phyloP scores from a whole-genome alignment of 768 basidiomycete genomes.

The Kwoniella sp. region DNA sequence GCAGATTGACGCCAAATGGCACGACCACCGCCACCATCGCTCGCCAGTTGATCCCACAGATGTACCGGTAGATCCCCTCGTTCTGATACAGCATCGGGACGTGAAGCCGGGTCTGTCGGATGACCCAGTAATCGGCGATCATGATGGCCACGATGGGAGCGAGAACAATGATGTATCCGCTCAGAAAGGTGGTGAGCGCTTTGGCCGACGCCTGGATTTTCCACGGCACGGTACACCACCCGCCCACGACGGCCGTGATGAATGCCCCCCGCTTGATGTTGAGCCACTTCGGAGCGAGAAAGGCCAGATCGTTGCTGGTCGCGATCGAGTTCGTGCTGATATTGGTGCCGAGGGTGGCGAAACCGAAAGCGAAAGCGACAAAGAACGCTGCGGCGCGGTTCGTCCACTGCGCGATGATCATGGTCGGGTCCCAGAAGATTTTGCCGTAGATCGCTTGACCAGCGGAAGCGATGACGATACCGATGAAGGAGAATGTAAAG shows the following conservation, averaged over 20 bases:
- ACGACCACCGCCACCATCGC: constrained; percentile 65
- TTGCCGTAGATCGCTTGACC: constrained; percentile 67
- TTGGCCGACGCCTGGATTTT: constrained; percentile 62
- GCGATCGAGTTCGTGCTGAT: constrained; percentile 73
- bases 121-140: constrained; percentile 65
- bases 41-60: constrained; percentile 74
- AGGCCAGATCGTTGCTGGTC: constrained; percentile 81
- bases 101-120: constrained; percentile 67
- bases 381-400: constrained; percentile 85
- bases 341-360: constrained; percentile 66
- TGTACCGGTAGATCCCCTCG: constrained; percentile 72
- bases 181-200: constrained; percentile 24
- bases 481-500: constrained; percentile 70
- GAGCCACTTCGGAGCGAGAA: constrained; percentile 68
- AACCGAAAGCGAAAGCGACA: constrained; percentile 65
- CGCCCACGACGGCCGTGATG: constrained; percentile 73
- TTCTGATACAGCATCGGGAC: constrained; percentile 81
- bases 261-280: constrained; percentile 71
- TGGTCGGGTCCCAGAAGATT: constrained; percentile 67
- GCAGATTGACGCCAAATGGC: constrained; percentile 67
- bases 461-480: constrained; percentile 74
- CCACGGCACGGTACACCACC: constrained; percentile 84
- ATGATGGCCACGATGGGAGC: constrained; percentile 79
- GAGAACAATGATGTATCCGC: constrained; percentile 76
- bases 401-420: constrained; percentile 68